These are phyloP conservation scores for Lipomyces spencermartinsiae DNA, from an alignment of 805 yeast genomes.

Conservation along the genomic window DNA sequence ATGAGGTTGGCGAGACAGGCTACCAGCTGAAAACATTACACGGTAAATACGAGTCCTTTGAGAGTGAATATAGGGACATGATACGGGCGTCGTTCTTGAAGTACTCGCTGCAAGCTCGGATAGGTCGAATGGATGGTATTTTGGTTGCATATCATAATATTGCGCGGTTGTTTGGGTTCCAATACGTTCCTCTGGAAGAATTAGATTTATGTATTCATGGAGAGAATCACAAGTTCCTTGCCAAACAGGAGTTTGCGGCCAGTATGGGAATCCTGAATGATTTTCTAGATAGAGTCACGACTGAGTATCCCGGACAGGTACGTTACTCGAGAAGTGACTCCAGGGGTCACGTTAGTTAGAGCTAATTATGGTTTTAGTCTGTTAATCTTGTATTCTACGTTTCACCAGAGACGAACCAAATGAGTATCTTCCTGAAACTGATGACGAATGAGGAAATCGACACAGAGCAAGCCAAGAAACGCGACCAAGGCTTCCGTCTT, in stretches of 20 bases:
- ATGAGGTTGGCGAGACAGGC: constrained; percentile 61
- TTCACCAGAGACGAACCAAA: constrained; percentile 33
- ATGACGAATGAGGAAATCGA: constrained; percentile 42
- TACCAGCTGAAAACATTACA: constrained; percentile 67
- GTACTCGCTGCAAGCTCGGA: constrained; percentile 88
- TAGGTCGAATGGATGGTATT: constrained; percentile 97
- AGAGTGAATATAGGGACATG: constrained; percentile 78
- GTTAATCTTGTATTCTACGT: constrained; percentile 31
- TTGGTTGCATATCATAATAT: constrained; percentile 90
- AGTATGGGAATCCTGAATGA: constrained; percentile 62
- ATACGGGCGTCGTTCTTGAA: constrained; percentile 78
- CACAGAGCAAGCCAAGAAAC: constrained; percentile 39
- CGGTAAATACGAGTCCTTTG: constrained; percentile 81
- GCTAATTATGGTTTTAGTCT: constrained; percentile 19
- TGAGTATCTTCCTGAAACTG: constrained; percentile 44
- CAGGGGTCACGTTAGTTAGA: too few species aligned
- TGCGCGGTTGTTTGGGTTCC: constrained; percentile 82
- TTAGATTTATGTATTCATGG: constrained; percentile 70
- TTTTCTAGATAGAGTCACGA: constrained; percentile 51
- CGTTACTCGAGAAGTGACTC: neutral
- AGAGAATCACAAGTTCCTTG: constrained; percentile 53
- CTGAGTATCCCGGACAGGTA: constrained; percentile 44
- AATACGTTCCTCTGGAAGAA: constrained; percentile 76
- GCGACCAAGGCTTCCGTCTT: constrained; percentile 36
- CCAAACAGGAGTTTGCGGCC: constrained; percentile 69